phyloP scores from a whole-genome alignment of 176 grass and related monocot genomes.

The Triticum dicoccoides region DNA sequence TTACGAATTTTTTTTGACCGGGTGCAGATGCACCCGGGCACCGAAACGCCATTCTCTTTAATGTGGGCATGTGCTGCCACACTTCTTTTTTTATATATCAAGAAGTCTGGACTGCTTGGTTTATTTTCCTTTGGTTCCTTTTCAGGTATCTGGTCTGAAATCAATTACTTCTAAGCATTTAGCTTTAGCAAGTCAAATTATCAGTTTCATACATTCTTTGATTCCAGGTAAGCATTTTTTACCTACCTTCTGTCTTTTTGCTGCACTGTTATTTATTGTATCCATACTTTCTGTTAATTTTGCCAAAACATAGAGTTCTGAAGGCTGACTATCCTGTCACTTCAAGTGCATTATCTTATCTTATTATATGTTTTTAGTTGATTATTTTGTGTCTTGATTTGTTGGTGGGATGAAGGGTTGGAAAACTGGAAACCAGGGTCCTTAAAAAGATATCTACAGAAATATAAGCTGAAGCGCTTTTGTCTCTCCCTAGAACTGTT shows the following conservation, averaged over 20 bases:
- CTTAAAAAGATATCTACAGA: not conserved
- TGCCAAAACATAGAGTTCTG: not conserved
- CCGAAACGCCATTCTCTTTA: not conserved
- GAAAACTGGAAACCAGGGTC: not conserved
- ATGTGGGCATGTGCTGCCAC: not conserved
- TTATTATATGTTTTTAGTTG: not conserved
- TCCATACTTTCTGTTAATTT: constrained; percentile 5
- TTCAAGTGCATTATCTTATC: not conserved
- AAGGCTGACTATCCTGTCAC: not conserved
- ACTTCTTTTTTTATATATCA: constrained; percentile 25
- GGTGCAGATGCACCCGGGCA: no score
- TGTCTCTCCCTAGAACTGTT: not conserved
- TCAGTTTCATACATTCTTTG: constrained; percentile 86
- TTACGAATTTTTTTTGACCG: no score
- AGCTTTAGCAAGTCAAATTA: constrained; percentile 95
- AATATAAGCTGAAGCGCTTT: not conserved
- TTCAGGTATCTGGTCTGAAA: constrained; percentile 97
- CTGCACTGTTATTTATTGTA: not conserved
- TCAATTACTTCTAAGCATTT: constrained; percentile 99
- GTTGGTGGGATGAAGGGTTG: not conserved
- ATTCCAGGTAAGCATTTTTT: constrained; percentile 76
- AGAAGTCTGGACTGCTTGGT: not conserved
- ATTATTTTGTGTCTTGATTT: not conserved
- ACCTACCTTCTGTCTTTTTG: not conserved
- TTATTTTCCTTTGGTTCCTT: constrained; percentile 9